These are phyloP conservation scores for Alternaria infectoria DNA, from an alignment of 2,329 filamentous ascomycete genomes.

Conservation along the genomic window DNA sequence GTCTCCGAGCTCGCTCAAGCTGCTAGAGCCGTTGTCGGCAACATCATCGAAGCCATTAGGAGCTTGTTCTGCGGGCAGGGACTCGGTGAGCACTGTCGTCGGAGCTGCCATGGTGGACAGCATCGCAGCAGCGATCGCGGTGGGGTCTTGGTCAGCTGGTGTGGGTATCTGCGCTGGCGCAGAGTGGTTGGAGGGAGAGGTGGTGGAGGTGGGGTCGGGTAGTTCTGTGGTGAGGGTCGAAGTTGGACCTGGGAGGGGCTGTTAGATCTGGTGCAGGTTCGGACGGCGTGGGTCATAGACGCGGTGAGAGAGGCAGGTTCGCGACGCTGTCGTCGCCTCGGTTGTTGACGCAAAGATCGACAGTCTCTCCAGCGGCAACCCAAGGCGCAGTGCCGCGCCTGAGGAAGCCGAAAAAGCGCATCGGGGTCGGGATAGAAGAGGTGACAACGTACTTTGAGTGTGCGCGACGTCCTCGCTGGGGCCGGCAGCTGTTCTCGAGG, in stretches of 20 bases:
- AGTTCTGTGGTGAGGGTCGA: constrained; percentile 18
- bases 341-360: constrained; percentile 29
- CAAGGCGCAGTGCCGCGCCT: neutral
- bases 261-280: constrained; percentile 5
- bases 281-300: neutral
- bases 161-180: constrained; percentile 23
- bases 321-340: constrained; percentile 21
- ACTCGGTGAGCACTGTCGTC: constrained; percentile 21
- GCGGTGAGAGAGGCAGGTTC: constrained; percentile 9
- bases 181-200: constrained; percentile 51
- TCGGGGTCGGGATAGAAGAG: neutral
- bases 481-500: constrained; percentile 42
- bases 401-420: neutral
- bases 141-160: constrained; percentile 17
- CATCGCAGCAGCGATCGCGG: constrained; percentile 26
- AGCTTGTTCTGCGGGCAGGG: constrained; percentile 16
- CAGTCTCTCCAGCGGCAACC: constrained; percentile 2
- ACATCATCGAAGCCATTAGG: constrained; percentile 53
- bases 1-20: constrained; percentile 87
- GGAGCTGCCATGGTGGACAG: constrained; percentile 34
- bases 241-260: constrained; percentile 17
- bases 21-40: constrained; percentile 74
- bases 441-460: constrained; percentile 28
- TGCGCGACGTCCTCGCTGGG: constrained; percentile 24
- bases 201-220: constrained; percentile 47